Conservation (phyloP, 331 rosid species). For the Spiraea crenata region DNA sequence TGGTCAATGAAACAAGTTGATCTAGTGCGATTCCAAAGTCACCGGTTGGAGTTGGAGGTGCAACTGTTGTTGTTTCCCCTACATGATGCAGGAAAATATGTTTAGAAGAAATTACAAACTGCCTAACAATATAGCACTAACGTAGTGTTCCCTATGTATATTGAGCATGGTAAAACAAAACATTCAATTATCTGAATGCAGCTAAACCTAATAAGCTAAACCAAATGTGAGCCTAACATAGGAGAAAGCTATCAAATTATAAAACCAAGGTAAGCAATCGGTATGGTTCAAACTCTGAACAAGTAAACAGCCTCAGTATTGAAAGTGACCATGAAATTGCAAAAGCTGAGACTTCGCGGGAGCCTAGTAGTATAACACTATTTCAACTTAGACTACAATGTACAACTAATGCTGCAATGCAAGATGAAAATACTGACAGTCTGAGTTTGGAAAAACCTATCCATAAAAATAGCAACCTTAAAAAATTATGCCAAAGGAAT, state of each 20-base stretch:
- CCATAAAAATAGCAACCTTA: not conserved
- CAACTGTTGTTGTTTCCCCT: constrained; percentile 40
- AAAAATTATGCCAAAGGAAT: not conserved
- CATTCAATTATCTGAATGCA: not conserved
- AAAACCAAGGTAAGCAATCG: not conserved
- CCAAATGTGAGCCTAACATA: not conserved
- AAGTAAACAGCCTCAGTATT: not conserved
- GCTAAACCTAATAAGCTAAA: not conserved
- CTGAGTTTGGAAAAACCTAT: too few species aligned
- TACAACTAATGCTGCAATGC: not conserved
- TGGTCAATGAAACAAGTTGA: constrained; percentile 69
- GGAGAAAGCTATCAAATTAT: not conserved
- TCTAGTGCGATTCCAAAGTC: constrained; percentile 68
- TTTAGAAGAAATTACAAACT: not conserved
- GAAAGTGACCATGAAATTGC: not conserved
- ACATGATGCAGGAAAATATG: constrained; percentile 22
- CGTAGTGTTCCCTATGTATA: not conserved
- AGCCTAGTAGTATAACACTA: not conserved
- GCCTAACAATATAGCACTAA: not conserved
- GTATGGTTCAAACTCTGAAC: constrained; percentile 3
- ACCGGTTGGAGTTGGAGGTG: constrained; percentile 46
- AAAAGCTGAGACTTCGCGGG: not conserved
- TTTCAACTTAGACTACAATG: not conserved
- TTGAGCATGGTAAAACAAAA: not conserved
- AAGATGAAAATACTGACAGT: not conserved